Conservation (phyloP, 2,329 filamentous ascomycete species). For the Bimuria novae-zelandiae region DNA sequence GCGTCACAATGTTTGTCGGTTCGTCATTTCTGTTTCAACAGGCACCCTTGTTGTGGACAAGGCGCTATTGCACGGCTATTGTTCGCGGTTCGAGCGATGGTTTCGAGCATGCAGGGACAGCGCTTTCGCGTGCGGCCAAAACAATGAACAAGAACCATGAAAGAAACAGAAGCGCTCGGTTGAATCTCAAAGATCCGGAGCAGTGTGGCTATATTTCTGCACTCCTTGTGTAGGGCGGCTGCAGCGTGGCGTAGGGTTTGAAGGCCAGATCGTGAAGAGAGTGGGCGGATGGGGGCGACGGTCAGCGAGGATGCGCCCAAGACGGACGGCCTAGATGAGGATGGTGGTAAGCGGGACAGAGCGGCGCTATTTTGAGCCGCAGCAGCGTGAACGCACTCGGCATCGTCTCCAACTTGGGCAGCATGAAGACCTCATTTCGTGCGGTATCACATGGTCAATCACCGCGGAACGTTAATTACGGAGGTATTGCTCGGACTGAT, state of each 20-base stretch:
- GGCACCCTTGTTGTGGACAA: constrained; percentile 2
- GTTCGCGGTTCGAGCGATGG: neutral
- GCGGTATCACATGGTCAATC: neutral
- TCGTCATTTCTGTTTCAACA: constrained; percentile 5
- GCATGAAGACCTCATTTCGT: neutral
- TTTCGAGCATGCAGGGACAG: constrained; percentile 8
- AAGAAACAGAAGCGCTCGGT: neutral
- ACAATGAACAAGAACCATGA: neutral
- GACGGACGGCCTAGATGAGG: neutral
- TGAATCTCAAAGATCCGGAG: neutral
- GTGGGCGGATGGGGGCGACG: neutral
- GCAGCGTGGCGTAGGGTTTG: constrained; percentile 1
- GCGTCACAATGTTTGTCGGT: neutral
- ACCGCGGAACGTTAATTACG: neutral
- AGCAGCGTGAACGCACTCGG: neutral
- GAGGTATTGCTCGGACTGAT: constrained; percentile 1
- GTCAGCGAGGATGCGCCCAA: neutral
- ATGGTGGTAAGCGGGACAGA: neutral
- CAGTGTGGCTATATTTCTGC: neutral
- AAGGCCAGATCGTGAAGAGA: neutral
- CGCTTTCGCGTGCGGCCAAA: neutral
- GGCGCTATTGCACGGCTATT: neutral
- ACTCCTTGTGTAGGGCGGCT: constrained; percentile 1
- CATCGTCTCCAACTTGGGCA: neutral
- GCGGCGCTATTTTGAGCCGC: neutral